These are phyloP conservation scores for Tolypocladium capitatum DNA, from an alignment of 2,329 filamentous ascomycete species.

Conservation along the genomic window DNA sequence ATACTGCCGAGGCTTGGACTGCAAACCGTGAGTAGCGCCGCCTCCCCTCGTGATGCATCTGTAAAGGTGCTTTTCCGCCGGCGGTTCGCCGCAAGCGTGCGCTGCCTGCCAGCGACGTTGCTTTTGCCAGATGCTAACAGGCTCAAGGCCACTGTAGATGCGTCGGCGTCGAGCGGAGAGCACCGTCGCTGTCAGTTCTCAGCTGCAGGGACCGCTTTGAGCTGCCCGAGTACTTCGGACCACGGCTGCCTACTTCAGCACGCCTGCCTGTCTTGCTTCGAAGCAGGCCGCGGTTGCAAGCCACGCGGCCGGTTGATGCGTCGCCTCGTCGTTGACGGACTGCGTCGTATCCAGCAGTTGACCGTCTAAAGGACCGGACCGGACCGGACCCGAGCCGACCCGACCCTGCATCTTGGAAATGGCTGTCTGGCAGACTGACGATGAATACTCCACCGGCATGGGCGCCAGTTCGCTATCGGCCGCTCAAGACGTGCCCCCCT, in stretches of 20 bases:
- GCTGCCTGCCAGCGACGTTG: not conserved
- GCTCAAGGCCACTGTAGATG: not conserved
- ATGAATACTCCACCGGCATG: constrained; percentile 41
- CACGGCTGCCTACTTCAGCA: not conserved
- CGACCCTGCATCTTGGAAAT: constrained; percentile 21
- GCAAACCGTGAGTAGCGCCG: not conserved
- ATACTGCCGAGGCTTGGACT: not conserved
- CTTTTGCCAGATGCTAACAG: constrained; percentile 2
- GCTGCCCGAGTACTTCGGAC: not conserved
- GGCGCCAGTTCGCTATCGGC: constrained; percentile 52
- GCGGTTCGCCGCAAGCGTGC: not conserved
- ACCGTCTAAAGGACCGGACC: not conserved
- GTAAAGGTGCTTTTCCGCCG: not conserved
- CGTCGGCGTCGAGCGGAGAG: constrained; percentile 1
- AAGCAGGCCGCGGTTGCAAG: not conserved
- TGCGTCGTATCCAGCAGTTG: not conserved
- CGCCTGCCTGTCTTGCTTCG: constrained; percentile 4
- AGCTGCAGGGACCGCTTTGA: constrained; percentile 8
- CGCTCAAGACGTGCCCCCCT: constrained; percentile 54
- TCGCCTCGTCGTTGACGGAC: not conserved
- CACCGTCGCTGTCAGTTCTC: constrained; percentile 3
- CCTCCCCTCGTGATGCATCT: not conserved
- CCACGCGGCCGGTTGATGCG: constrained; percentile 1
- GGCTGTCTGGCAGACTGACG: constrained; percentile 49
- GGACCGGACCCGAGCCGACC: too few relatives aligned